A percentile compares a stretch with the other conserved stretches of the same genome.
These are phyloP conservation scores for Trametes hirsuta DNA, from an alignment of 1,284 basidiomycete genomes.

Conservation along the genomic window DNA sequence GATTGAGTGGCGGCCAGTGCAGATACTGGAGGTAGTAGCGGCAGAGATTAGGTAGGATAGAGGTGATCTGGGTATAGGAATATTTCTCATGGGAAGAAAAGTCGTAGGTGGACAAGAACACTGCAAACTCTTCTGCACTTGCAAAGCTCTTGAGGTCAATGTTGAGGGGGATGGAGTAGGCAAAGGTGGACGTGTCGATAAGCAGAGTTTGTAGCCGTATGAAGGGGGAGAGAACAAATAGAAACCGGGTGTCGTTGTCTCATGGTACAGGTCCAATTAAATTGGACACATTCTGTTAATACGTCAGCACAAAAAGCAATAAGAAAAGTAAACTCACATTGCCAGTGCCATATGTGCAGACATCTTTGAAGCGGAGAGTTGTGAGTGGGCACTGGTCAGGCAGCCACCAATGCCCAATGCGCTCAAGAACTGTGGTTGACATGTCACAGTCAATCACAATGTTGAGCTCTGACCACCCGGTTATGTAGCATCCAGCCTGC, in stretches of 20 bases:
- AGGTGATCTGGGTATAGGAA: not conserved
- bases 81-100: too few relatives aligned
- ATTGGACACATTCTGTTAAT: not conserved
- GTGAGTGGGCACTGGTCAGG: too few relatives aligned
- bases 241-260: not conserved
- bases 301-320: not conserved
- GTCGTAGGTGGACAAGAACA: too few relatives aligned
- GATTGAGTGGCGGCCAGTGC: not conserved
- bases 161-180: not conserved
- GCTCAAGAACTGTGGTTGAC: not conserved
- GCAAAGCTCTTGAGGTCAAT: not conserved
- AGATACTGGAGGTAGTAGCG: not conserved
- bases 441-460: not conserved
- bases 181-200: not conserved
- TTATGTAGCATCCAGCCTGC: not conserved
- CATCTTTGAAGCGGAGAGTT: too few relatives aligned
- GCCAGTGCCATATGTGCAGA: too few relatives aligned
- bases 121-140: too few relatives aligned
- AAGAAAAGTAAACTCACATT: too few relatives aligned
- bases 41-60: not conserved
- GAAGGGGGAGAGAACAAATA: not conserved
- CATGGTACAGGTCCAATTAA: not conserved
- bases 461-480: not conserved
- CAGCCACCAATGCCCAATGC: too few relatives aligned
- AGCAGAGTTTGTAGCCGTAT: not conserved